Conservation (phyloP, 257 asterid genomes). For the Petrea volubilis region DNA sequence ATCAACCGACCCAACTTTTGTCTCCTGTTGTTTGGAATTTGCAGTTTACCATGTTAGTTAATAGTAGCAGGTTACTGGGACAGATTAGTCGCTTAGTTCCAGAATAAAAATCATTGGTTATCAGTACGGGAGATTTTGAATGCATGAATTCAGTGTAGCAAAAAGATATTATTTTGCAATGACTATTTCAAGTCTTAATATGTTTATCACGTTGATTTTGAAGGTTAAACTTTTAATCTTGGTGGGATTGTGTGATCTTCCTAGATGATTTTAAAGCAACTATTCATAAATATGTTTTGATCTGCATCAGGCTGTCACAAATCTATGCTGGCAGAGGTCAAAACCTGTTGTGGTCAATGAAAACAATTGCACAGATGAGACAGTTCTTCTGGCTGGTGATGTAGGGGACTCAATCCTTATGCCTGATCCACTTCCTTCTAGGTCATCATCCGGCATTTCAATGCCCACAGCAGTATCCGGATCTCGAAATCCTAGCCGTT, state of each 20-base stretch:
- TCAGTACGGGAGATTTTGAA: background rate
- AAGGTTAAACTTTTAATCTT: background rate
- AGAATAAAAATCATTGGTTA: background rate
- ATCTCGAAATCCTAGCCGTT: conserved; percentile 61
- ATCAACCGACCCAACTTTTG: background rate
- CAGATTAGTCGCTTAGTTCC: background rate
- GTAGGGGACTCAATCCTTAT: conserved; percentile 85
- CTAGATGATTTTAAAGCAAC: background rate
- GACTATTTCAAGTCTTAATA: background rate
- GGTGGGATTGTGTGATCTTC: background rate
- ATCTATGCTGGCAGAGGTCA: conserved; percentile 95
- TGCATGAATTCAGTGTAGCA: background rate
- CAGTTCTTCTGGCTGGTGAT: conserved; percentile 81
- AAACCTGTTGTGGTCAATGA: conserved; percentile 69
- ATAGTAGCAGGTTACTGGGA: background rate
- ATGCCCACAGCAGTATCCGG: conserved; percentile 56
- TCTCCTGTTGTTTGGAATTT: background rate
- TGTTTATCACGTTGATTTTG: background rate
- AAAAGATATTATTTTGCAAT: background rate
- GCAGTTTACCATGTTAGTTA: background rate
- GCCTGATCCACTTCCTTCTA: conserved; percentile 98
- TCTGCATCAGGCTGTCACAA: conserved; percentile 78
- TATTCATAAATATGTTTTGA: conserved; percentile 26
- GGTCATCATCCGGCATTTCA: conserved; percentile 61
- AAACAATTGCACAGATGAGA: conserved; percentile 68